Evolutionary conservation across 768 basidiomycete species (phyloP).

Genomic region (Pleurotus cornucopiae): DNA sequence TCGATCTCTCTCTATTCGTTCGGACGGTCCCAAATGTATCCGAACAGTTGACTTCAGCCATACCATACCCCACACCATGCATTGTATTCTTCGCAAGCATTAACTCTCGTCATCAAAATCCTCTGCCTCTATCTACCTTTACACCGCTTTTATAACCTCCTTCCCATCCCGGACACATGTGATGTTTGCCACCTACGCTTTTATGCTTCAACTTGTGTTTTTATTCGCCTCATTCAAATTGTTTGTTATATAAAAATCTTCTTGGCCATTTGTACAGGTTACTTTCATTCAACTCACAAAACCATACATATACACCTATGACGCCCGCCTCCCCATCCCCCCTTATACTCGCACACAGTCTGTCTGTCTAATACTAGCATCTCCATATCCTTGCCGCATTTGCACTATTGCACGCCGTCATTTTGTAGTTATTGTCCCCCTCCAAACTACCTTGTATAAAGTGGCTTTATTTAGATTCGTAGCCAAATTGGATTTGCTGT

Average conservation of each 20-base stretch:
- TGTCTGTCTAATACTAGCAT: slow-evolving; percentile 65
- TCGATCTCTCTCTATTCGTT: slow-evolving; percentile 31
- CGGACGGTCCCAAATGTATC: slow-evolving; percentile 36
- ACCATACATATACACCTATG: slow-evolving; percentile 4
- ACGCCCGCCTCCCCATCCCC: slow-evolving; percentile 31
- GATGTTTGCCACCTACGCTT: not conserved
- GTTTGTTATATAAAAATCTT: slow-evolving; percentile 13
- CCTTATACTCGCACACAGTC: slow-evolving; percentile 36
- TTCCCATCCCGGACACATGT: not conserved
- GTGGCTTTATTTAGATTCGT: slow-evolving; percentile 24
- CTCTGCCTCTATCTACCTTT: slow-evolving; percentile 43
- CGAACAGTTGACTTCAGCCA: slow-evolving; percentile 31
- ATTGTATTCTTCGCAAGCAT: slow-evolving; percentile 53
- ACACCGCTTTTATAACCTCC: slow-evolving; percentile 29
- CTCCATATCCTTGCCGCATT: slow-evolving; percentile 35
- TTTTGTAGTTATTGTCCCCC: slow-evolving; percentile 63
- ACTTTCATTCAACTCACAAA: slow-evolving; percentile 18
- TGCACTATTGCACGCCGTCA: slow-evolving; percentile 56
- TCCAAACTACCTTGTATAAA: slow-evolving; percentile 46
- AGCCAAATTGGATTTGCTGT: slow-evolving; percentile 2
- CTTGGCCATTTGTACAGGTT: slow-evolving; percentile 57
- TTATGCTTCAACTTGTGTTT: slow-evolving; percentile 7
- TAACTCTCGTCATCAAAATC: slow-evolving; percentile 26
- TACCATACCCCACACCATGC: slow-evolving; percentile 49
- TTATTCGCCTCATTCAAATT: slow-evolving; percentile 6